phyloP scores from a whole-genome alignment of 495 filamentous ascomycete genomes.

The Platismatia glauca region DNA sequence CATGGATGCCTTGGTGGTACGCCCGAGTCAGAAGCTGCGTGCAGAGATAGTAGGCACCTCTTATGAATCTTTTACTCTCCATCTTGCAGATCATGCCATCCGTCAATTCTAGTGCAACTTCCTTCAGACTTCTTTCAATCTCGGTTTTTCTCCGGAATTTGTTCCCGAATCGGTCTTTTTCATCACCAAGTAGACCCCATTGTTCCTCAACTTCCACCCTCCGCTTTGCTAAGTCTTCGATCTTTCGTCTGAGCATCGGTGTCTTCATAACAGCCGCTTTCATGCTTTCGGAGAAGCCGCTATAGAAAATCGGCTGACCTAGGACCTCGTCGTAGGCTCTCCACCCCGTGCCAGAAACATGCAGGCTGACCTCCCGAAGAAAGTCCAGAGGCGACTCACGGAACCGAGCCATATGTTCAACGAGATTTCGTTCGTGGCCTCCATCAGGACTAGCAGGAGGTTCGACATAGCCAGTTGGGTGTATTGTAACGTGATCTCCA shows the following conservation, averaged over 20 bases:
- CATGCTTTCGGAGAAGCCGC: conserved; percentile 86
- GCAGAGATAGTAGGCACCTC: conserved; percentile 79
- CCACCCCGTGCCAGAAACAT: conserved; percentile 88
- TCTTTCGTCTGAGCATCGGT: conserved; percentile 61
- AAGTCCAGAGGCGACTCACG: conserved; percentile 65
- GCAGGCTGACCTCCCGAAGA: conserved; percentile 81
- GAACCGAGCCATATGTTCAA: conserved; percentile 77
- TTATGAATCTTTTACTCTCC: conserved; percentile 88
- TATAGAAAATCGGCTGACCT: conserved; percentile 88
- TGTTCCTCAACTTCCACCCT: conserved; percentile 65
- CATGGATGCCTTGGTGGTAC: conserved; percentile 94
- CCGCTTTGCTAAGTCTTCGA: conserved; percentile 65
- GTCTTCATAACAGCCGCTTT: conserved; percentile 65
- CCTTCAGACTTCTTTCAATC: conserved; percentile 53
- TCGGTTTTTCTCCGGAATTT: conserved; percentile 48
- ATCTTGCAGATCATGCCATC: conserved; percentile 99
- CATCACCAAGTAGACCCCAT: conserved; percentile 56
- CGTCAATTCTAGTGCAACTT: conserved; percentile 75
- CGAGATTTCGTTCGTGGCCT: conserved; percentile 59
- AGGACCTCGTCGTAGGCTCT: conserved; percentile 83
- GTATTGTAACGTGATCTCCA: conserved; percentile 68
- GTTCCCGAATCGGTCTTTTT: conserved; percentile 38
- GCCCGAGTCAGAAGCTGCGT: conserved; percentile 85
- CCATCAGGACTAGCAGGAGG: conserved; percentile 32
- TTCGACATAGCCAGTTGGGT: conserved; percentile 65